Conservation (phyloP, 495 filamentous ascomycete species). For the Podospora sp. region DNA sequence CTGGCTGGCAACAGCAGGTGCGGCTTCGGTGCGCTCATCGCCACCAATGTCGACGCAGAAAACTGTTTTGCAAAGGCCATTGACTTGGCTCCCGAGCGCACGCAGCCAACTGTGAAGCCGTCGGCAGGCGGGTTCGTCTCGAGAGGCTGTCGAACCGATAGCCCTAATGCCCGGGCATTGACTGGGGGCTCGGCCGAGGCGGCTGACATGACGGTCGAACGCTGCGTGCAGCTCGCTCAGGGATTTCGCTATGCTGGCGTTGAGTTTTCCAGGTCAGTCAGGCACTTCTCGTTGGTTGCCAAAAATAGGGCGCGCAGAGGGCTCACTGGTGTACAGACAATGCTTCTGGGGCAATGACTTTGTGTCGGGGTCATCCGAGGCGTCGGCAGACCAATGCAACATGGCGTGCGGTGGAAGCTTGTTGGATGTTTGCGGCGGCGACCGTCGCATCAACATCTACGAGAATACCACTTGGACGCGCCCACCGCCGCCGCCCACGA, state of each 20-base stretch:
- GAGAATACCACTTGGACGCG: not conserved
- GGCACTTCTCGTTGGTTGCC: too few relatives aligned
- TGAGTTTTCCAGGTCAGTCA: too few relatives aligned
- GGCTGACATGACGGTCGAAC: too few relatives aligned
- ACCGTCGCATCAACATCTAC: not conserved
- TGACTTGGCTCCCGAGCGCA: not conserved
- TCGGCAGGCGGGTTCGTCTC: not conserved
- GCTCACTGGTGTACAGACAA: too few relatives aligned
- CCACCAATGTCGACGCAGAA: not conserved
- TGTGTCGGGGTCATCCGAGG: not conserved
- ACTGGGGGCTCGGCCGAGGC: too few relatives aligned
- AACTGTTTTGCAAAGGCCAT: not conserved
- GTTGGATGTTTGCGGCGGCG: not conserved
- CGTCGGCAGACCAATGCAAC: not conserved
- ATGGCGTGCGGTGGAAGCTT: not conserved
- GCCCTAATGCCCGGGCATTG: too few relatives aligned
- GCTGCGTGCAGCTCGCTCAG: too few relatives aligned
- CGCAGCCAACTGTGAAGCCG: not conserved
- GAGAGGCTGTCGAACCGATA: too few relatives aligned
- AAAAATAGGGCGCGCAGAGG: too few relatives aligned
- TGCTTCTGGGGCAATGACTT: not conserved
- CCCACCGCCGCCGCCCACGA: not conserved
- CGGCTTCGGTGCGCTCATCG: not conserved
- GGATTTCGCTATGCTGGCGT: too few relatives aligned
- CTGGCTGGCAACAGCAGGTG: not conserved